Evolutionary conservation across 805 yeast genomes (phyloP).

Genomic region (Wickerhamiella siamensis): DNA sequence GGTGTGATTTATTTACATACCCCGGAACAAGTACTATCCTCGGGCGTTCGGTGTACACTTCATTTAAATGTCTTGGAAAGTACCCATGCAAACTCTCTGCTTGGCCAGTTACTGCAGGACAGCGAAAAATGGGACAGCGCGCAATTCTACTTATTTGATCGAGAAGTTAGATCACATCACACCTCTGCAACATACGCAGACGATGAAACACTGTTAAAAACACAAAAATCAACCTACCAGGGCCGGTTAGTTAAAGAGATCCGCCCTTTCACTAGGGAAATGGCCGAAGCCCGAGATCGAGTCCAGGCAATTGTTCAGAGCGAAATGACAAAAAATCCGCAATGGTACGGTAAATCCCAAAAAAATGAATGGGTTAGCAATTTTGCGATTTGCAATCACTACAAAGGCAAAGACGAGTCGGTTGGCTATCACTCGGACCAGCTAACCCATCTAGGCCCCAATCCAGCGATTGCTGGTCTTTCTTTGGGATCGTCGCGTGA

Average conservation of each 20-base stretch:
- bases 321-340: conserved; percentile 22
- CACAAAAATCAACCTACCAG: conserved; percentile 22
- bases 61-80: conserved; percentile 39
- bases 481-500: conserved; percentile 59
- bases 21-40: conserved; percentile 34
- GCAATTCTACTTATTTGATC: conserved; percentile 49
- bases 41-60: conserved; percentile 35
- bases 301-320: conserved; percentile 30
- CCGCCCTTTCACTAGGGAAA: conserved; percentile 27
- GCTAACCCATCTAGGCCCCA: conserved; percentile 57
- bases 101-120: conserved; percentile 31
- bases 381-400: conserved; percentile 43
- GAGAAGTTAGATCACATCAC: conserved; percentile 47
- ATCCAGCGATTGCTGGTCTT: conserved; percentile 50
- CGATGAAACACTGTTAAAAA: conserved; percentile 12
- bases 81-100: conserved; percentile 33
- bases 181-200: conserved; percentile 28
- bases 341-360: not conserved
- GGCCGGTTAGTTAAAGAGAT: conserved; percentile 27
- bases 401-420: conserved; percentile 34
- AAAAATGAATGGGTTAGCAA: conserved; percentile 35
- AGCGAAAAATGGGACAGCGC: conserved; percentile 29
- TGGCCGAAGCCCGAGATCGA: conserved; percentile 29
- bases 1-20: conserved; percentile 30
- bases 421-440: conserved; percentile 71